These are phyloP conservation scores for Theileria sp. DNA, from an alignment of 169 alveolate species.

Conservation along the genomic window DNA sequence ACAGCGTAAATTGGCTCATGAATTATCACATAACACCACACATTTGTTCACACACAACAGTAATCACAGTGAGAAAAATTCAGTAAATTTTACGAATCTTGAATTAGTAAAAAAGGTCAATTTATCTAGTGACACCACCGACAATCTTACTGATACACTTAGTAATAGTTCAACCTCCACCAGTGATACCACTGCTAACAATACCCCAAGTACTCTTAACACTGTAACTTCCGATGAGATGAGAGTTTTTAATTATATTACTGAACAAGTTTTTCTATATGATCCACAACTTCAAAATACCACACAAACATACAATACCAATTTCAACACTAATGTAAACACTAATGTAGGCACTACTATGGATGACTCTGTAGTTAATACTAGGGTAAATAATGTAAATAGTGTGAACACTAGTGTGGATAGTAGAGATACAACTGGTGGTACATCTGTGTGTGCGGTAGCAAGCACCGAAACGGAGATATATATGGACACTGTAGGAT, in stretches of 20 bases:
- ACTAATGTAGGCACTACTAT: background rate
- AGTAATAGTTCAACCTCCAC: background rate
- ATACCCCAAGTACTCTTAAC: background rate
- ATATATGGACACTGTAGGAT: slow-evolving; percentile 93
- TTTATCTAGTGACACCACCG: slow-evolving; percentile 11
- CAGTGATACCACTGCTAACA: background rate
- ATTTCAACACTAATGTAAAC: no score
- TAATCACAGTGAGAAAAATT: no score
- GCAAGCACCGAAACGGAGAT: slow-evolving; percentile 45
- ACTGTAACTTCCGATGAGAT: slow-evolving; percentile 15
- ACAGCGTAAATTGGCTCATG: slow-evolving; percentile 33
- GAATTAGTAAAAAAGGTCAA: background rate
- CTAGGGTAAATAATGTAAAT: background rate
- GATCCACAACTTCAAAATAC: slow-evolving; percentile 9
- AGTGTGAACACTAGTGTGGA: background rate
- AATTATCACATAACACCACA: slow-evolving; percentile 20
- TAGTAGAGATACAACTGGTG: no score
- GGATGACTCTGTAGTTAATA: background rate
- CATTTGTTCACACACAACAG: no score
- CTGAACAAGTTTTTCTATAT: background rate
- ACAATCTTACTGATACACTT: background rate
- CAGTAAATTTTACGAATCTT: no score
- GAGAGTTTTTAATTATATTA: background rate
- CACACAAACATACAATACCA: no score
- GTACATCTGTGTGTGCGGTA: background rate